Evolutionary conservation across 2,329 filamentous ascomycete genomes (phyloP).

Genomic region (Myriosclerotinia curreyana): DNA sequence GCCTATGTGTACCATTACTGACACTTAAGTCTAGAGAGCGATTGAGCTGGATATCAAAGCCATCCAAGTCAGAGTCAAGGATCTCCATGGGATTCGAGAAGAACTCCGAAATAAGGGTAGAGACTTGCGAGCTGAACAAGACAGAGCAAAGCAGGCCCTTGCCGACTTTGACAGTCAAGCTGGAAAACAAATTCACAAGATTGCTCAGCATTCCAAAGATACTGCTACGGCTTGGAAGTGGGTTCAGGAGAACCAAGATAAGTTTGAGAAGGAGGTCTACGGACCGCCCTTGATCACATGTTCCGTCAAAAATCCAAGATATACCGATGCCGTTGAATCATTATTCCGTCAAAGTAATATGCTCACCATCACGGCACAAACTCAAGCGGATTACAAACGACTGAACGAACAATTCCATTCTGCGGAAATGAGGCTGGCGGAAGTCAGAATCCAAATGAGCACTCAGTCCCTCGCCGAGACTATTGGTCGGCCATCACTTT

Average conservation of each 20-base stretch:
- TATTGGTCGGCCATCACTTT: slow-evolving; percentile 42
- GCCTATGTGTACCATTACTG: not conserved
- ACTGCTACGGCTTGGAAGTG: slow-evolving; percentile 73
- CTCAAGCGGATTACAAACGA: slow-evolving; percentile 67
- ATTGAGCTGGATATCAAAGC: slow-evolving; percentile 57
- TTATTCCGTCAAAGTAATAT: slow-evolving; percentile 53
- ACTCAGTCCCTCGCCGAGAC: slow-evolving; percentile 53
- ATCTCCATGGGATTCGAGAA: slow-evolving; percentile 33
- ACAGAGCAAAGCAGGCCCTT: slow-evolving; percentile 49
- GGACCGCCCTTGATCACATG: slow-evolving; percentile 65
- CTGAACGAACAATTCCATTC: slow-evolving; percentile 64
- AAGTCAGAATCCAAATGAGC: slow-evolving; percentile 60
- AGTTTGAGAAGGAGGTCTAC: slow-evolving; percentile 61
- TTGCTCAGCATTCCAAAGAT: slow-evolving; percentile 60
- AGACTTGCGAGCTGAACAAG: slow-evolving; percentile 43
- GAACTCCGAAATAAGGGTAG: slow-evolving; percentile 36
- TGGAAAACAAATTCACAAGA: slow-evolving; percentile 68
- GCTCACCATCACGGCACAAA: slow-evolving; percentile 70
- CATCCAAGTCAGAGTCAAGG: slow-evolving; percentile 44
- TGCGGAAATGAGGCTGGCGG: slow-evolving; percentile 59
- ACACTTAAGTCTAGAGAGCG: slow-evolving; percentile 45
- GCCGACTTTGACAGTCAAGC: slow-evolving; percentile 66
- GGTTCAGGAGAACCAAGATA: slow-evolving; percentile 66
- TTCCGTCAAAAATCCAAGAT: slow-evolving; percentile 57
- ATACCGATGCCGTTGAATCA: slow-evolving; percentile 58